phyloP scores from a whole-genome alignment of 768 basidiomycete genomes.

The Erythrobasidium yunnanense region DNA sequence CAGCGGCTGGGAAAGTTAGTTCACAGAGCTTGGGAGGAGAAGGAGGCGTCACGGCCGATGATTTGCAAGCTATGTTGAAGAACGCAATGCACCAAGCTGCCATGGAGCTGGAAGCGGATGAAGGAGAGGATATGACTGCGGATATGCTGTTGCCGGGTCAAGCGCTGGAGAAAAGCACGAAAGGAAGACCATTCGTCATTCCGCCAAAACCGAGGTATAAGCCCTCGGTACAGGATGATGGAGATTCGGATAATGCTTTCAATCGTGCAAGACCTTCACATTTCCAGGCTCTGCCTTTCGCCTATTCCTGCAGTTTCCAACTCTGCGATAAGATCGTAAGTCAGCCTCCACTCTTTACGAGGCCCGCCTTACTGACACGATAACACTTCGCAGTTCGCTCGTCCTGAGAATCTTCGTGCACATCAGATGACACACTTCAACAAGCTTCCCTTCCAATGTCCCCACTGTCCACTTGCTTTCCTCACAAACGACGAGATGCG shows the following conservation, averaged over 20 bases:
- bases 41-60: slow-evolving; percentile 7
- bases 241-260: slow-evolving; percentile 14
- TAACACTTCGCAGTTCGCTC: background rate
- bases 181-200: background rate
- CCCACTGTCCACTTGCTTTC: background rate
- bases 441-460: background rate
- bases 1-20: background rate
- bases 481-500: background rate
- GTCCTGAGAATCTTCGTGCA: background rate
- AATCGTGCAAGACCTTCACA: background rate
- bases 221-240: slow-evolving; percentile 14
- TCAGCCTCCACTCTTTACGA: background rate
- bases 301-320: slow-evolving; percentile 5
- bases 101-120: slow-evolving; percentile 1
- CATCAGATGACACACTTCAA: slow-evolving; percentile 1
- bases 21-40: background rate
- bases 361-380: background rate
- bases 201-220: background rate
- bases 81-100: slow-evolving; percentile 21
- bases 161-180: no score
- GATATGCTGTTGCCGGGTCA: no score
- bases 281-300: slow-evolving; percentile 1
- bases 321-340: slow-evolving; percentile 20
- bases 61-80: slow-evolving; percentile 19
- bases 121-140: slow-evolving; percentile 5